phyloP scores from a whole-genome alignment of 2,329 filamentous ascomycete species.

The Paradendryphiella salina region DNA sequence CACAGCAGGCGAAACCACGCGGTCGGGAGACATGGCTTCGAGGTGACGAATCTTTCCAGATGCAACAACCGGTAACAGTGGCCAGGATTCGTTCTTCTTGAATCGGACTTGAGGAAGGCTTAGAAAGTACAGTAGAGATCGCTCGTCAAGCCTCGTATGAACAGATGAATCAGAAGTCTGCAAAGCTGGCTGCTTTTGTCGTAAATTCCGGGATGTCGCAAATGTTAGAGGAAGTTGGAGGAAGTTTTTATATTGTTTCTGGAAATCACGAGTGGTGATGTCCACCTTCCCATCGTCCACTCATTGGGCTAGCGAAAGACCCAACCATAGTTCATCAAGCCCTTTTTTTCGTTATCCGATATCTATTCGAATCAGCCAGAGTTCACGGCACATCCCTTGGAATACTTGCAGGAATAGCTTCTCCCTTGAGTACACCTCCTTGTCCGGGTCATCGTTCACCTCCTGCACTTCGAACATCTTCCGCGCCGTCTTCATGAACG shows the following conservation, averaged over 20 bases:
- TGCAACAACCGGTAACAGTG: neutral
- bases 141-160: neutral
- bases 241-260: no score
- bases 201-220: neutral
- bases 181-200: neutral
- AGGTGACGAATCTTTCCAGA: neutral
- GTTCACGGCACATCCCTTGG: fast-evolving
- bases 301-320: neutral
- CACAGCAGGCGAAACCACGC: neutral
- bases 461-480: conserved; percentile 55
- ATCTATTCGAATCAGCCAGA: conserved; percentile 14
- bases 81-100: neutral
- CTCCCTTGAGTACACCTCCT: conserved; percentile 51
- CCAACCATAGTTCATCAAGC: conserved; percentile 4
- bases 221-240: no score
- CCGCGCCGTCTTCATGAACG: conserved; percentile 56
- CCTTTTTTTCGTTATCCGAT: conserved; percentile 28
- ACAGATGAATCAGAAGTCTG: neutral
- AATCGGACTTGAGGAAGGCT: neutral
- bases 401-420: conserved; percentile 55
- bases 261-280: neutral
- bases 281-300: neutral
- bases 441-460: conserved; percentile 55
- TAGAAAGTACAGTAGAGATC: neutral
- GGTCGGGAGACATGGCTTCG: neutral